Evolutionary conservation across 2,329 filamentous ascomycete species (phyloP).

Genomic region (Aspergillus sclerotialis): DNA sequence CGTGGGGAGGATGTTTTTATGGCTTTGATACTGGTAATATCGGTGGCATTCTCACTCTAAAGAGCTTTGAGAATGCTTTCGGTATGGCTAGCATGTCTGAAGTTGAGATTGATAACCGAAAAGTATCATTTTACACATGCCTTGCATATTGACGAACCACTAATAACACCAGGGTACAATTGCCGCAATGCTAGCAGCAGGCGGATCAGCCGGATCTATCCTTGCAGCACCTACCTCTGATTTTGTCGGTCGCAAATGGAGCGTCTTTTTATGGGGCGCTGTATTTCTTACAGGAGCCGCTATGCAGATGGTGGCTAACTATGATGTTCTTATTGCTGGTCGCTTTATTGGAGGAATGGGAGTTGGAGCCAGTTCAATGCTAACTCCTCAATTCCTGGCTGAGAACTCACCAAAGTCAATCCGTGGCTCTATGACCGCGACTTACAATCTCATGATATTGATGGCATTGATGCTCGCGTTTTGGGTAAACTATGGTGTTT

Average conservation of each 20-base stretch:
- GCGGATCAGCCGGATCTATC: conserved; percentile 31
- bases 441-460: conserved; percentile 36
- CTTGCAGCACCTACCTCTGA: conserved; percentile 32
- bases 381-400: conserved; percentile 36
- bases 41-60: conserved; percentile 30
- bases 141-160: background rate
- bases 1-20: conserved; percentile 32
- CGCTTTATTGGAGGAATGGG: conserved; percentile 31
- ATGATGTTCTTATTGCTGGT: conserved; percentile 31
- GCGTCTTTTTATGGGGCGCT: conserved; percentile 24
- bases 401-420: conserved; percentile 37
- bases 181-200: conserved; percentile 23
- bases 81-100: conserved; percentile 23
- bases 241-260: conserved; percentile 30
- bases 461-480: conserved; percentile 26
- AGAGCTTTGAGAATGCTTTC: conserved; percentile 29
- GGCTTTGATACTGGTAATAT: conserved; percentile 36
- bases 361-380: conserved; percentile 30
- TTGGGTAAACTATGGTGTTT: conserved; percentile 23
- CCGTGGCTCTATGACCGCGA: conserved; percentile 34
- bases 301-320: conserved; percentile 31
- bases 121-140: conserved; percentile 8
- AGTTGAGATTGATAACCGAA: conserved; percentile 20
- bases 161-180: conserved; percentile 10
- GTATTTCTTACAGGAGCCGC: conserved; percentile 28